Evolutionary conservation across 2,329 filamentous ascomycete genomes (phyloP).

Genomic region (Fusarium begoniae): DNA sequence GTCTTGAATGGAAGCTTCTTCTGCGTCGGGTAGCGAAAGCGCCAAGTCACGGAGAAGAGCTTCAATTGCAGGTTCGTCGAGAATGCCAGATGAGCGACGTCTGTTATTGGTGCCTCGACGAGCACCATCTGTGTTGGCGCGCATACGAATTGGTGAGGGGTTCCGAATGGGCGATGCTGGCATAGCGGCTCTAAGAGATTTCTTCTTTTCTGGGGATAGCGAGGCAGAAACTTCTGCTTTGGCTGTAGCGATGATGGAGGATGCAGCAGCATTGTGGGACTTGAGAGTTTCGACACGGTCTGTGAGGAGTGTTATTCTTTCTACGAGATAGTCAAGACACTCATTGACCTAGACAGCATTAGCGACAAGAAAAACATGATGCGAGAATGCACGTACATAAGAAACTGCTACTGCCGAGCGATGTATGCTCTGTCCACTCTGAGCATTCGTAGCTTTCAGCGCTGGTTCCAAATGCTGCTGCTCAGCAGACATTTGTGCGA

Average conservation of each 20-base stretch:
- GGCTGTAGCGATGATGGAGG: conserved; percentile 53
- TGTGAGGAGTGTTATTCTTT: conserved; percentile 55
- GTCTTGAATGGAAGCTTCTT: conserved; percentile 37
- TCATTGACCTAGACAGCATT: conserved; percentile 55
- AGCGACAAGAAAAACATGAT: conserved; percentile 3
- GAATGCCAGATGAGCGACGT: conserved; percentile 51
- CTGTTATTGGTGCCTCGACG: conserved; percentile 22
- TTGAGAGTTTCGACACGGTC: conserved; percentile 55
- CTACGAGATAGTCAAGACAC: conserved; percentile 61
- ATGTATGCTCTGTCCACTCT: conserved; percentile 54
- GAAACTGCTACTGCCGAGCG: conserved; percentile 58
- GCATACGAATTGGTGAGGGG: conserved; percentile 49
- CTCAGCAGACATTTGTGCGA: conserved; percentile 76
- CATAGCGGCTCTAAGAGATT: conserved; percentile 32
- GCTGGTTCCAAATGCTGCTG: conserved; percentile 73
- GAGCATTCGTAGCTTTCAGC: conserved; percentile 54
- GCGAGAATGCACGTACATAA: conserved; percentile 55
- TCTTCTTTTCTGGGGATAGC: conserved; percentile 35
- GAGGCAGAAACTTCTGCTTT: conserved; percentile 54
- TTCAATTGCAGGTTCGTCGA: conserved; percentile 54
- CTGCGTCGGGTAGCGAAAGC: conserved; percentile 51
- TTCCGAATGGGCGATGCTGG: conserved; percentile 50
- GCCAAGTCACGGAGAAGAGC: conserved; percentile 60
- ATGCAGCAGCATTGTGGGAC: conserved; percentile 55
- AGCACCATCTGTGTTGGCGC: conserved; percentile 39